These are phyloP conservation scores for Neophaeococcomyces mojaviensis DNA, from an alignment of 2,329 filamentous ascomycete species.

Conservation along the genomic window DNA sequence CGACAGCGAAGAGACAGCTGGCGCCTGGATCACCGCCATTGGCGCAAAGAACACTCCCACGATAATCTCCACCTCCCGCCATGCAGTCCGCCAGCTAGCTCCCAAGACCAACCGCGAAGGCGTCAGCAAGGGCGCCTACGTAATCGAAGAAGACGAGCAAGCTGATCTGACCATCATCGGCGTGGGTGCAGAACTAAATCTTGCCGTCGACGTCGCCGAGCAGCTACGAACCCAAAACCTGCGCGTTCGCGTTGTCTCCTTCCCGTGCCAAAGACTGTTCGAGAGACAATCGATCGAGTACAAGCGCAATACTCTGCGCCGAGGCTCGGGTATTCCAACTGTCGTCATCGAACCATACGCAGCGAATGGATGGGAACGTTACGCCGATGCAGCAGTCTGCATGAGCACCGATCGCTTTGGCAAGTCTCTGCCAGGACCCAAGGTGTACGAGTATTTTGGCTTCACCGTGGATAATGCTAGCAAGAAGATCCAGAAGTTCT, in stretches of 20 bases:
- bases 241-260: constrained; percentile 38
- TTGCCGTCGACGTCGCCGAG: constrained; percentile 37
- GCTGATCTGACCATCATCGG: constrained; percentile 40
- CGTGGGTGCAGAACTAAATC: constrained; percentile 41
- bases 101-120: constrained; percentile 26
- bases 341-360: constrained; percentile 44
- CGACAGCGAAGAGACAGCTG: constrained; percentile 50
- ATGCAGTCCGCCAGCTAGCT: constrained; percentile 34
- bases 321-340: constrained; percentile 25
- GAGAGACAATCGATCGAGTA: constrained; percentile 39
- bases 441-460: constrained; percentile 24
- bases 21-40: constrained; percentile 47
- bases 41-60: constrained; percentile 28
- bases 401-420: constrained; percentile 39
- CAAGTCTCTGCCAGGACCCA: constrained; percentile 21
- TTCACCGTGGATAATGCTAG: constrained; percentile 15
- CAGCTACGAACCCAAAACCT: constrained; percentile 31
- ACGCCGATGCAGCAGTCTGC: constrained; percentile 40
- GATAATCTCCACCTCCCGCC: constrained; percentile 36
- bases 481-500: constrained; percentile 9
- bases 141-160: constrained; percentile 29
- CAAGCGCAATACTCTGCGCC: constrained; percentile 23
- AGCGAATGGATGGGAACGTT: constrained; percentile 43
- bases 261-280: constrained; percentile 43
- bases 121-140: constrained; percentile 35